Conservation (phyloP, 2,329 filamentous ascomycete genomes). For the Aureobasidium melanogenum region DNA sequence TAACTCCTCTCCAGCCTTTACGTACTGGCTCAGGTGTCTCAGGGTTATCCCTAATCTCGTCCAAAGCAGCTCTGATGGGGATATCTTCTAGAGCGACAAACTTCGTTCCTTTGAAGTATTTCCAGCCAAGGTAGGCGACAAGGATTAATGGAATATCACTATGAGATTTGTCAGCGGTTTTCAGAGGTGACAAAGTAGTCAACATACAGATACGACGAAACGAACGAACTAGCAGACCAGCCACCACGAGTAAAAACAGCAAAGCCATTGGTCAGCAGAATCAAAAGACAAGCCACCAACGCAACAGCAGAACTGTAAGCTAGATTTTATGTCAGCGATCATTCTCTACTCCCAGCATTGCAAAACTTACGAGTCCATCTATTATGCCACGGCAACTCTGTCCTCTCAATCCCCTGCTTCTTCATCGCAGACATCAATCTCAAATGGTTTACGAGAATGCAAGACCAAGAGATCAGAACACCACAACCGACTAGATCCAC, state of each 20-base stretch:
- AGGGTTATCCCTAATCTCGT: background rate
- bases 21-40: background rate
- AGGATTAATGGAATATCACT: constrained; percentile 22
- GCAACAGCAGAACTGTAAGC: background rate
- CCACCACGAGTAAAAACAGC: constrained; percentile 21
- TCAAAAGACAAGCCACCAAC: constrained; percentile 26
- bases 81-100: constrained; percentile 15
- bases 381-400: constrained; percentile 20
- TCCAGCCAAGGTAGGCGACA: constrained; percentile 23
- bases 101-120: constrained; percentile 20
- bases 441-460: constrained; percentile 20
- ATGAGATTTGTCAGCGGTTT: background rate
- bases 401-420: constrained; percentile 20
- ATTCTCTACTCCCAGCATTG: constrained; percentile 27
- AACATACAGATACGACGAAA: constrained; percentile 20
- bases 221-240: constrained; percentile 21
- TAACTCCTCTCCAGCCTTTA: background rate
- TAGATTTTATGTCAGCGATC: background rate
- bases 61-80: background rate
- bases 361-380: constrained; percentile 31
- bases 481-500: constrained; percentile 35
- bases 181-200: too few relatives aligned
- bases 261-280: constrained; percentile 28
- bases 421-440: constrained; percentile 19
- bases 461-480: constrained; percentile 23